phyloP scores from a whole-genome alignment of 768 basidiomycete genomes.

The Suillus fuscotomentosus region DNA sequence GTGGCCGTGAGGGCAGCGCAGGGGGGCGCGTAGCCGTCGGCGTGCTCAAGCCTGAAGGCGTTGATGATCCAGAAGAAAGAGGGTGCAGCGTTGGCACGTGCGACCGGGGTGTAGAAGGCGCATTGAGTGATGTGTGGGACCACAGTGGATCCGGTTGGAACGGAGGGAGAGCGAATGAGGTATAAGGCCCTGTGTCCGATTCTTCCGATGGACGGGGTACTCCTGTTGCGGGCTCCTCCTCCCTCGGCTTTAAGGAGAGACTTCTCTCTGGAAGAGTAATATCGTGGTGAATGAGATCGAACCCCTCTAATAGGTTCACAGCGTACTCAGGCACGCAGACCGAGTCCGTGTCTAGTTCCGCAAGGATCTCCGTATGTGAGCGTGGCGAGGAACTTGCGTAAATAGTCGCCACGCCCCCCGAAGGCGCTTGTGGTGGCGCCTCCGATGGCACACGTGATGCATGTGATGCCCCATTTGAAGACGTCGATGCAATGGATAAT shows the following conservation, averaged over 20 bases:
- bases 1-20: slow-evolving; percentile 25
- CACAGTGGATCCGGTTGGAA: slow-evolving; percentile 22
- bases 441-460: not conserved
- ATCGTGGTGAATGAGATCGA: slow-evolving; percentile 38
- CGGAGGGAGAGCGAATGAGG: slow-evolving; percentile 27
- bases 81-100: slow-evolving; percentile 28
- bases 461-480: slow-evolving; percentile 17
- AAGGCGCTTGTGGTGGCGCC: slow-evolving; percentile 8
- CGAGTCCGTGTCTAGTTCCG: slow-evolving; percentile 30
- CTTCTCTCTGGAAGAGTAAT: slow-evolving; percentile 32
- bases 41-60: slow-evolving; percentile 29
- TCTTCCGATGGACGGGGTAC: slow-evolving; percentile 29
- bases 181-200: slow-evolving; percentile 32
- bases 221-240: slow-evolving; percentile 28
- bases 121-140: slow-evolving; percentile 19
- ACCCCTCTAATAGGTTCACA: slow-evolving; percentile 40
- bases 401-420: slow-evolving; percentile 34
- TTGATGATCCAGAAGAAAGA: slow-evolving; percentile 29
- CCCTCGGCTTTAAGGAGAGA: slow-evolving; percentile 27
- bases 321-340: slow-evolving; percentile 45
- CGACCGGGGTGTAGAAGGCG: slow-evolving; percentile 20
- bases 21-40: slow-evolving; percentile 23
- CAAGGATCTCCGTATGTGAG: slow-evolving; percentile 37
- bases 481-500: slow-evolving; percentile 26
- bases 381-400: slow-evolving; percentile 33